These are phyloP conservation scores for Haematococcus sp. DNA, from an alignment of 139 green algal species.

Conservation along the genomic window DNA sequence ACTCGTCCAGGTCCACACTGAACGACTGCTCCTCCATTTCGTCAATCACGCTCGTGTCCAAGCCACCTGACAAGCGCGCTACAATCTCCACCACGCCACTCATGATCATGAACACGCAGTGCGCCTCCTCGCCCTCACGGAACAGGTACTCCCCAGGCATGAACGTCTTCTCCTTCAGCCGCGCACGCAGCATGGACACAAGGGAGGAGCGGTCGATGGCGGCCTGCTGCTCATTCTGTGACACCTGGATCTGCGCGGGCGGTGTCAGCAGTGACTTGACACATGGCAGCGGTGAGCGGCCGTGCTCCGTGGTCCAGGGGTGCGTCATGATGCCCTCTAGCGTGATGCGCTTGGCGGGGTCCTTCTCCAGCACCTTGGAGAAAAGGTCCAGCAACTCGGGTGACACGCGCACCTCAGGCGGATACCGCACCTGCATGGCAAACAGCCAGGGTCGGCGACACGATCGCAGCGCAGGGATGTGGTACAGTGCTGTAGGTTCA, in stretches of 20 bases:
- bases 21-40: slow-evolving; percentile 33
- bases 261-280: slow-evolving; percentile 1
- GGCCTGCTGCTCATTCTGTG: slow-evolving; percentile 26
- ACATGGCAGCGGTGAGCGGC: slow-evolving; percentile 4
- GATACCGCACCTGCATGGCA: slow-evolving; percentile 17
- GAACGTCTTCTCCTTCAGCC: slow-evolving; percentile 49
- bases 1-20: slow-evolving; percentile 54
- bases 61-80: slow-evolving; percentile 16
- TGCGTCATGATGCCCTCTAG: slow-evolving; percentile 41
- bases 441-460: too few species aligned
- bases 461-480: too few species aligned
- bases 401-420: slow-evolving; percentile 20
- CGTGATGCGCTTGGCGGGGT: slow-evolving; percentile 69
- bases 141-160: slow-evolving; percentile 42
- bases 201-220: slow-evolving; percentile 44
- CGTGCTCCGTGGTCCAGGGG: slow-evolving; percentile 12
- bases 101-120: slow-evolving; percentile 58
- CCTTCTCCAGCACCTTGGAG: slow-evolving; percentile 71
- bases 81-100: slow-evolving; percentile 55
- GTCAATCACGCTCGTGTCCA: not conserved
- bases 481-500: too few species aligned
- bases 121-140: slow-evolving; percentile 40
- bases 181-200: slow-evolving; percentile 43
- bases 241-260: slow-evolving; percentile 29
- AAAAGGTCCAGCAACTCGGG: slow-evolving; percentile 59